Evolutionary conservation across 495 filamentous ascomycete species (phyloP).

Genomic region (Ascobolus immersus): DNA sequence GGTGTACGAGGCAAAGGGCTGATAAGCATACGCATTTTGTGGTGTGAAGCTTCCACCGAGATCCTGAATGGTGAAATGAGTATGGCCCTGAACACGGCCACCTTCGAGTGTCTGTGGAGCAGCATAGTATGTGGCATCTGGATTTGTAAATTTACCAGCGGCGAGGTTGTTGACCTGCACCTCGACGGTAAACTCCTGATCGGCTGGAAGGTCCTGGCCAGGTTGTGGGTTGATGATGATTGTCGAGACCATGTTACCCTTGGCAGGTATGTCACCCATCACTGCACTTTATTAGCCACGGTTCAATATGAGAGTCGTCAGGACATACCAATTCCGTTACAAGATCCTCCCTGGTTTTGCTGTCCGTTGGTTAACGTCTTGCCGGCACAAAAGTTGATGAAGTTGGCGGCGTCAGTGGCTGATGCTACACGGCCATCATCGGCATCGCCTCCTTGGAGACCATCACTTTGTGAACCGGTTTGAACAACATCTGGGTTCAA

Average conservation of each 20-base stretch:
- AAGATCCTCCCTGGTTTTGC: constrained; percentile 38
- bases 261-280: constrained; percentile 47
- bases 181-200: constrained; percentile 30
- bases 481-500: constrained; percentile 14
- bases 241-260: constrained; percentile 37
- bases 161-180: constrained; percentile 34
- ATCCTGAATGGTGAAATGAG: constrained; percentile 44
- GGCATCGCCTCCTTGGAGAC: constrained; percentile 7
- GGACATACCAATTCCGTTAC: constrained; percentile 32
- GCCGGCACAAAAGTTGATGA: constrained; percentile 44
- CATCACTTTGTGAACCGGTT: constrained; percentile 9
- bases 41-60: constrained; percentile 23
- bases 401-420: constrained; percentile 27
- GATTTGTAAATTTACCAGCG: constrained; percentile 19
- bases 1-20: neutral
- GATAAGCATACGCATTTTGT: constrained; percentile 14
- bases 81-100: constrained; percentile 39
- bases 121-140: constrained; percentile 34
- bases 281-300: constrained; percentile 12
- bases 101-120: constrained; percentile 35
- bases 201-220: constrained; percentile 21
- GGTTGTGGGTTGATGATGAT: constrained; percentile 31
- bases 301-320: neutral
- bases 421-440: constrained; percentile 10
- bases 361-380: constrained; percentile 43